A percentile compares a stretch with the other conserved stretches of the same genome.
These are phyloP conservation scores for Plasmodium adleri DNA, from an alignment of 169 alveolate species.

Conservation along the genomic window DNA sequence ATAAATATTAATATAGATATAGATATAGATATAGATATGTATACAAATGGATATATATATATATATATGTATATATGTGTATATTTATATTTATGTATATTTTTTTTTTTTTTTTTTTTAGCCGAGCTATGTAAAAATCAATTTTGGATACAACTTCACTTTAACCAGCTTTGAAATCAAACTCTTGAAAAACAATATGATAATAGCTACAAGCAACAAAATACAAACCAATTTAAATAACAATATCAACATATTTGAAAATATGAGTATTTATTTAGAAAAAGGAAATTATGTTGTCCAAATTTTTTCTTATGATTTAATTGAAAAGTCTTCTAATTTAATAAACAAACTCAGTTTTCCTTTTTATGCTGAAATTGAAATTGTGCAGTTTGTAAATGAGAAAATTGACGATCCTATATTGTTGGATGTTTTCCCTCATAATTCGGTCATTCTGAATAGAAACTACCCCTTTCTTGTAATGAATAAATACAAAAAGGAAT, in stretches of 20 bases:
- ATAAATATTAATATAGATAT: not conserved
- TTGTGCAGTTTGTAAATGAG: slow-evolving; percentile 33
- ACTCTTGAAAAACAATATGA: slow-evolving; percentile 10
- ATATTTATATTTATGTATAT: not conserved
- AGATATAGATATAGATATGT: not conserved
- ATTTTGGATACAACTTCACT: slow-evolving; percentile 40
- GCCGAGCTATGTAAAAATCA: slow-evolving; percentile 42
- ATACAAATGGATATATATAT: not conserved
- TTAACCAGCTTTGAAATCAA: slow-evolving; percentile 20
- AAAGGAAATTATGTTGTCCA: slow-evolving; percentile 40
- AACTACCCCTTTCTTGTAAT: slow-evolving; percentile 37
- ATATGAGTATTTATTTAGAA: slow-evolving; percentile 45
- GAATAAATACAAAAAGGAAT: not conserved
- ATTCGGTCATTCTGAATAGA: slow-evolving; percentile 21
- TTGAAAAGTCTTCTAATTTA: slow-evolving; percentile 18
- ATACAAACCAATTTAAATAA: slow-evolving; percentile 17
- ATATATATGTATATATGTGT: not conserved
- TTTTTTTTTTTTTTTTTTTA: slow-evolving; percentile 32
- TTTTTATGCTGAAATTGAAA: slow-evolving; percentile 40
- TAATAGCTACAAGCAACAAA: slow-evolving; percentile 24
- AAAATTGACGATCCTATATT: slow-evolving; percentile 8
- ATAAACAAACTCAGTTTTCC: slow-evolving; percentile 14
- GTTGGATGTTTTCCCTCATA: slow-evolving; percentile 53
- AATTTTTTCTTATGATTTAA: slow-evolving; percentile 7
- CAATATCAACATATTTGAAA: slow-evolving; percentile 43